phyloP scores from a whole-genome alignment of 352 stramenopile species.

The Globisporangium nunn region DNA sequence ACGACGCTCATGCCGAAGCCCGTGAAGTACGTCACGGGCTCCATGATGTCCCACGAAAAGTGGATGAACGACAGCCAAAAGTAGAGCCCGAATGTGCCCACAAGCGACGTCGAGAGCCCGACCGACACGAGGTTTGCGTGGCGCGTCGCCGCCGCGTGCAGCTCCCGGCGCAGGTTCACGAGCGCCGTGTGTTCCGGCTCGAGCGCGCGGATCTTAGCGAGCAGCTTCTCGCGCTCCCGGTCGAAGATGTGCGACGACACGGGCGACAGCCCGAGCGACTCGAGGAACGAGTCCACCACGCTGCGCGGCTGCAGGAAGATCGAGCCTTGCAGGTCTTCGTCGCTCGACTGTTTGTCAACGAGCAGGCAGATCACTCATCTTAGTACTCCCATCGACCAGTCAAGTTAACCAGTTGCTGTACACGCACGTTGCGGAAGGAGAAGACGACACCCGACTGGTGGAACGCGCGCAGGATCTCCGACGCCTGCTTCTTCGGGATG shows the following conservation, averaged over 20 bases:
- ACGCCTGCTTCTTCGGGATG: conserved; percentile 79
- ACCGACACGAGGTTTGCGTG: conserved; percentile 54
- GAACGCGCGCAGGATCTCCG: conserved; percentile 66
- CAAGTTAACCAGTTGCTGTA: too few species aligned
- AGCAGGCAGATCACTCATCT: too few species aligned
- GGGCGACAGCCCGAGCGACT: conserved; percentile 66
- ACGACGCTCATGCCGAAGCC: conserved; percentile 75
- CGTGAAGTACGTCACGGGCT: conserved; percentile 87
- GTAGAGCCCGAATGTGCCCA: conserved; percentile 78
- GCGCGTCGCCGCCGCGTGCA: conserved; percentile 50
- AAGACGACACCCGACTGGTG: conserved; percentile 74
- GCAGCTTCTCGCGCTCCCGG: conserved; percentile 50
- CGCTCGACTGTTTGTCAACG: conserved; percentile 21
- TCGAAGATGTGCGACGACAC: conserved; percentile 62
- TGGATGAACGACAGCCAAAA: conserved; percentile 87
- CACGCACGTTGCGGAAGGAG: conserved; percentile 62
- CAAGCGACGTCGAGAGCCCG: conserved; percentile 49
- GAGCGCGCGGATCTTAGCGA: conserved; percentile 59
- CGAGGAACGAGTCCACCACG: conserved; percentile 71
- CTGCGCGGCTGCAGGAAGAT: conserved; percentile 80
- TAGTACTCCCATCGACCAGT: too few species aligned
- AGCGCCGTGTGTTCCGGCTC: conserved; percentile 66
- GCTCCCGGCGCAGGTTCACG: conserved; percentile 48
- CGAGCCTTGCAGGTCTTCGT: conserved; percentile 64
- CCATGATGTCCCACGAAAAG: conserved; percentile 89